Evolutionary conservation across 1,284 basidiomycete species (phyloP), one percentile per base, ranked within the genome.

Genomic region (Pascua guehoae): DNA sequence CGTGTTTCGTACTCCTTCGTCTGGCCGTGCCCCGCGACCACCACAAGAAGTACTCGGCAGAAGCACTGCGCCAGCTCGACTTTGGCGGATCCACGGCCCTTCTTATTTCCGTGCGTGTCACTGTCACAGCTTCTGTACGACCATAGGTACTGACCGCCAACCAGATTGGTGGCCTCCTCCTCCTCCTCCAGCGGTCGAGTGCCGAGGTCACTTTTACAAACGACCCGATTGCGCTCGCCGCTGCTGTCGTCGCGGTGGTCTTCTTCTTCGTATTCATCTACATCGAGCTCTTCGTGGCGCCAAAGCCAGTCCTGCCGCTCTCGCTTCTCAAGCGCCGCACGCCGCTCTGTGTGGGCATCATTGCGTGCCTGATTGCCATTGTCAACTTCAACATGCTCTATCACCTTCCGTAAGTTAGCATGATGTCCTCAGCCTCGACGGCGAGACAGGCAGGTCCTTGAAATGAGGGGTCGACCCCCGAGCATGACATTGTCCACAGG

Each of bases 301-400:
- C 18, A 9, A 58, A 60, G 40, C 68, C 68, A 5, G 61, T 70
- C 7, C 57, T 70, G n/a, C 65, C 68, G 1, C 60, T 70, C 8
- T 54, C 63, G 3, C 47, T 70, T 12, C 52, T 68, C 2, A 36
- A 41, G 14, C 51, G 60, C 10, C 60, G 65, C 2, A 64, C 62
- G 4, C 58, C 60, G 8, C 58, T 69, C 9, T 69, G 64, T 32
- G 62, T 66, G 4, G 66, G 67, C 12, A 60, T 67, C 54, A 69
- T 69, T 16, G 54, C 64, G 0, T 57, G 54, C 9, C 41, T 64
- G 10, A 64, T 69, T 15, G 67, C 67, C 8, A 61, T 67, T 9
- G 67, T 67, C 39, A 69, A 67, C 57, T 67, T 67, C 54, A 69
- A 69, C 56, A 67, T 67, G 67, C 48, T 64, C n/a, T 69, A 67